Percentiles rank a stretch among this genome's conserved stretches.
Evolutionary conservation across 495 filamentous ascomycete species (phyloP).

Genomic region (Paragyromitra xinjiangensis): DNA sequence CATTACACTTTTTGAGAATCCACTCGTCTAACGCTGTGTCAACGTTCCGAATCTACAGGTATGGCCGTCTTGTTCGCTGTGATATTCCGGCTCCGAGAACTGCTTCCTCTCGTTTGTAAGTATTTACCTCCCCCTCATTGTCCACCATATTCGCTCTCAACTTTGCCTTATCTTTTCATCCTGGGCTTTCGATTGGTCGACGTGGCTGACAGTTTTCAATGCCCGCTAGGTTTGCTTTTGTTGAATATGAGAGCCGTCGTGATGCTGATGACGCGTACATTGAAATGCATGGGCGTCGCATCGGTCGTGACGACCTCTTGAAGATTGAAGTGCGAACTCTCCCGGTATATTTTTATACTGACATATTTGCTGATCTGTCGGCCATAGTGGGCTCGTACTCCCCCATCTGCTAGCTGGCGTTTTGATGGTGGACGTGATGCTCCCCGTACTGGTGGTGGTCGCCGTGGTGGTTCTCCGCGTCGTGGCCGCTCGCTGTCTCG

Average conservation of each 20-base stretch:
- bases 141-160: constrained; percentile 49
- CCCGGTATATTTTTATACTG: neutral
- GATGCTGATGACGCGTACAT: constrained; percentile 99
- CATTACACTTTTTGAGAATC: constrained; percentile 52
- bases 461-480: constrained; percentile 78
- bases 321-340: constrained; percentile 86
- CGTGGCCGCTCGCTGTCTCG: constrained; percentile 77
- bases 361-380: constrained; percentile 12
- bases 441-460: constrained; percentile 70
- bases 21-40: constrained; percentile 54
- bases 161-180: constrained; percentile 33
- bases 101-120: constrained; percentile 91
- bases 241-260: constrained; percentile 98
- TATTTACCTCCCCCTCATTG: constrained; percentile 55
- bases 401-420: constrained; percentile 97
- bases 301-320: constrained; percentile 92
- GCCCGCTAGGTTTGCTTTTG: constrained; percentile 87
- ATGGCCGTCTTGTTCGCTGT: constrained; percentile 97
- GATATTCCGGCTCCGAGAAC: constrained; percentile 97
- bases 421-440: constrained; percentile 86
- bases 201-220: constrained; percentile 52
- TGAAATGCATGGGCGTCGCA: constrained; percentile 99
- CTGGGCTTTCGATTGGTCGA: constrained; percentile 53
- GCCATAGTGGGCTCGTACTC: constrained; percentile 92
- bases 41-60: constrained; percentile 68